Base-by-base conservation (phyloP, 441 rosid genomes). In the Adansonia rubrostipa region DNA sequence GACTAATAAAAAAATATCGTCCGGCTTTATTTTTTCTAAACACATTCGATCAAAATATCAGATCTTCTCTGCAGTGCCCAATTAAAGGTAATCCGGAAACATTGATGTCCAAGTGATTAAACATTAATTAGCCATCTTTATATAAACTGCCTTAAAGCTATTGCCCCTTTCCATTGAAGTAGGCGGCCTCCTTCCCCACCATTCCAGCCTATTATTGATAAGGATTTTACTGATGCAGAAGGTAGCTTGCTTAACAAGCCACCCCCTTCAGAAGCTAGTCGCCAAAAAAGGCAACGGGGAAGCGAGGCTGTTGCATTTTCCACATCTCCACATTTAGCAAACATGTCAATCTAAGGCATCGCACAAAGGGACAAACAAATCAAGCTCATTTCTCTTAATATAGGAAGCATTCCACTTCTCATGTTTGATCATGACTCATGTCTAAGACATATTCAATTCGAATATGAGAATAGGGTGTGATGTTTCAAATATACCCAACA, bases 51-150 rank as follows among this genome's bases (percentile, higher is more conserved):
- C 77, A 76, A 82, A 85, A 51, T 75, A 71, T 66, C 7, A 85
- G 24, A 22, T 80, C 85, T 69, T 85, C 80, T 48, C 17, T 74
- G 56, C 84, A 76, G 42, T 71, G 77, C 9, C 88, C 88, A 47
- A 79, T 81, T 69, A 79, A 58, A 20, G 84, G 84, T 33, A 85
- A 79, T 33, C 85, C 87, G 1, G 85, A 78, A 61, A 82, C 75
- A 85, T 82, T 53, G 84, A 44, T 40, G 85, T 85, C 87, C 87
- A 82, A 53, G 87, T 75, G 58, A 85, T 82, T 60, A 80, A 67
- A 68, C 84, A 80, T 80, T 58, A 80, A 64, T 28, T 75, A n/a
- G 60, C 69, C 87, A 82, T 80, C 73, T 65, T 82, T 50, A 62
- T 15, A 24, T 82, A 85, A 33, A 79, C 77, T 56, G 67, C 50